phyloP scores from a whole-genome alignment of 2,329 filamentous ascomycete species.

The Chaetomiaceae sp. region DNA sequence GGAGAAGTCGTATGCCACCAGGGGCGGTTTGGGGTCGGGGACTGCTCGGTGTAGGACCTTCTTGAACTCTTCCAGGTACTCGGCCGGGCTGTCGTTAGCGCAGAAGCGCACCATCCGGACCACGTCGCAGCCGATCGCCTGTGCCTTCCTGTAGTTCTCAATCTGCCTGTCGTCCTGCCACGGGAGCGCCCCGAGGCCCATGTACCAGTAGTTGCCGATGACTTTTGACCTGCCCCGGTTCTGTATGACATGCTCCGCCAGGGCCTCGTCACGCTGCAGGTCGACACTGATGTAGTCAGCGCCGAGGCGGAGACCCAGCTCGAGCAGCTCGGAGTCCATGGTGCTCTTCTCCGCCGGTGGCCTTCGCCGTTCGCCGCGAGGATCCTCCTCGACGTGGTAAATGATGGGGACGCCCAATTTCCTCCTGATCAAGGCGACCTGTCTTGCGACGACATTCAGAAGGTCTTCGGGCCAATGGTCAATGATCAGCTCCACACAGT shows the following conservation, averaged over 20 bases:
- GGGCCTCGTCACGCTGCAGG: slow-evolving; percentile 49
- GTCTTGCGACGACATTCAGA: slow-evolving; percentile 46
- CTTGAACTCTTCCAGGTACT: slow-evolving; percentile 46
- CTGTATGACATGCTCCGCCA: slow-evolving; percentile 47
- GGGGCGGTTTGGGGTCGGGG: slow-evolving; percentile 45
- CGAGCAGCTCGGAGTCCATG: slow-evolving; percentile 54
- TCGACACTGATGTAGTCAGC: slow-evolving; percentile 64
- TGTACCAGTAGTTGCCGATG: slow-evolving; percentile 53
- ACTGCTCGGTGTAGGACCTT: slow-evolving; percentile 41
- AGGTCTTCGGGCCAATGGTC: slow-evolving; percentile 52
- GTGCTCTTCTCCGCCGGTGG: slow-evolving; percentile 36
- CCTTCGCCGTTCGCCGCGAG: slow-evolving; percentile 39
- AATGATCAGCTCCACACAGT: slow-evolving; percentile 57
- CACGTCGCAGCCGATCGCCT: slow-evolving; percentile 55
- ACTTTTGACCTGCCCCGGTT: slow-evolving; percentile 55
- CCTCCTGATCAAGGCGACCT: slow-evolving; percentile 54
- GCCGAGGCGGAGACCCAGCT: slow-evolving; percentile 60
- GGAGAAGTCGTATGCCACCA: slow-evolving; percentile 46
- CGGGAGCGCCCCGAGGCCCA: slow-evolving; percentile 42
- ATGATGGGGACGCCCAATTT: slow-evolving; percentile 54
- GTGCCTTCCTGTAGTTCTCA: slow-evolving; percentile 50
- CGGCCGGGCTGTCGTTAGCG: slow-evolving; percentile 51
- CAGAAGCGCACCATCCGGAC: slow-evolving; percentile 58
- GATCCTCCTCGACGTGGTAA: slow-evolving; percentile 51
- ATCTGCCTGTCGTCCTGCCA: slow-evolving; percentile 55